Evolutionary conservation across 768 basidiomycete genomes (phyloP).

Genomic region (Mycena rebaudengoi): DNA sequence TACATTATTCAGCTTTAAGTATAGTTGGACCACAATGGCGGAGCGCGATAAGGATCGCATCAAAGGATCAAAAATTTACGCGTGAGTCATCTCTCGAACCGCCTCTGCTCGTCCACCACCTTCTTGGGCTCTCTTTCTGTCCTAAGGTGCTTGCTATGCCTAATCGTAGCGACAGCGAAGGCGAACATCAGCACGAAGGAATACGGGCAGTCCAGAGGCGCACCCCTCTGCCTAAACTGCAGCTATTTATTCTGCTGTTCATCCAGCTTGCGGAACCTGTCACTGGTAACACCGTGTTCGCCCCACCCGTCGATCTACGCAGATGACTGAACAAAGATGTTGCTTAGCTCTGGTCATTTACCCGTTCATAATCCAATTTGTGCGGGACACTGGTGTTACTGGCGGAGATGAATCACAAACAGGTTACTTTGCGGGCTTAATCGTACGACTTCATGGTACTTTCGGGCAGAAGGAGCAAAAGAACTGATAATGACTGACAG

Average conservation of each 20-base stretch:
- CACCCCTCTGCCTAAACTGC: slow-evolving; percentile 6
- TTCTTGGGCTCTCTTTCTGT: too few species aligned
- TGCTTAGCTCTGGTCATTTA: slow-evolving; percentile 46
- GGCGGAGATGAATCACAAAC: slow-evolving; percentile 47
- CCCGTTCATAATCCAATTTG: slow-evolving; percentile 48
- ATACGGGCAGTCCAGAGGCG: not conserved
- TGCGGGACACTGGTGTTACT: slow-evolving; percentile 45
- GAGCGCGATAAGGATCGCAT: too few species aligned
- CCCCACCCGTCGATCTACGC: not conserved
- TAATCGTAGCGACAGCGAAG: too few species aligned
- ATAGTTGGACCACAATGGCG: slow-evolving; percentile 65
- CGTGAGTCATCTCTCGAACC: too few species aligned
- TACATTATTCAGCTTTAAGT: too few species aligned
- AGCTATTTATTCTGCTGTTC: slow-evolving; percentile 37
- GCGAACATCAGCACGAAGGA: too few species aligned
- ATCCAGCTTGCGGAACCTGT: slow-evolving; percentile 47
- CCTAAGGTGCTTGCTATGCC: too few species aligned
- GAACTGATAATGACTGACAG: slow-evolving; percentile 13
- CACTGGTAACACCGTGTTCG: slow-evolving; percentile 27
- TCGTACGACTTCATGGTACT: slow-evolving; percentile 36
- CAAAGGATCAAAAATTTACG: too few species aligned
- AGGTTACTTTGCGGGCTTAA: slow-evolving; percentile 52
- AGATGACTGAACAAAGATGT: not conserved
- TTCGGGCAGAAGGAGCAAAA: not conserved
- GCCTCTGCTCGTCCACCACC: too few species aligned